Evolutionary conservation across 495 filamentous ascomycete genomes (phyloP).

Genomic region (Podospora sp.): DNA sequence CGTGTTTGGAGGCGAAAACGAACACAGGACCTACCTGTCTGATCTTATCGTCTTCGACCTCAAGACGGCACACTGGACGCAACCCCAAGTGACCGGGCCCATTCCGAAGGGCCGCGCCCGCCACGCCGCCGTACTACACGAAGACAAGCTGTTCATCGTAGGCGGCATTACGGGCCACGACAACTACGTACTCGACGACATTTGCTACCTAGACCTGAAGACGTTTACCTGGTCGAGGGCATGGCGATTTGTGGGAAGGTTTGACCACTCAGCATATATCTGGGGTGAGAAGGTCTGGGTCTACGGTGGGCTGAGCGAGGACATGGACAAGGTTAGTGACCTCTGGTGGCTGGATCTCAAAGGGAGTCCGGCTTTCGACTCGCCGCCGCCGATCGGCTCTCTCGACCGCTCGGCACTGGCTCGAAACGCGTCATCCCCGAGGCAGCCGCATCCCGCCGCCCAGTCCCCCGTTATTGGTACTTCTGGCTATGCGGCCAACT

Average conservation of each 20-base stretch:
- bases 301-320: conserved; percentile 90
- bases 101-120: conserved; percentile 86
- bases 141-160: conserved; percentile 93
- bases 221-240: conserved; percentile 97
- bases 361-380: conserved; percentile 80
- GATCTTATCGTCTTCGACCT: conserved; percentile 96
- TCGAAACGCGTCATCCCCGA: conserved; percentile 46
- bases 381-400: conserved; percentile 66
- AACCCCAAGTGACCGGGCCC: conserved; percentile 80
- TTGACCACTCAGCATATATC: conserved; percentile 91
- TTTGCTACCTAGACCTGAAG: conserved; percentile 94
- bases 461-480: conserved; percentile 54
- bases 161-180: conserved; percentile 88
- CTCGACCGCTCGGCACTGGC: conserved; percentile 50
- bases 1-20: conserved; percentile 96
- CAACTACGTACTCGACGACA: conserved; percentile 87
- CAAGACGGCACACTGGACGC: conserved; percentile 89
- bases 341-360: conserved; percentile 97
- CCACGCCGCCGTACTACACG: conserved; percentile 91
- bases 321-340: conserved; percentile 94
- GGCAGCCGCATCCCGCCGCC: conserved; percentile 43
- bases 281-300: conserved; percentile 92
- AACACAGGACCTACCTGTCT: conserved; percentile 91
- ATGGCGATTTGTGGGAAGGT: conserved; percentile 91
- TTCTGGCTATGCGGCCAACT: conserved; percentile 85